Base-by-base conservation (phyloP, 2,329 filamentous ascomycete genomes). In the Aspergillus fumigatiaffinis region DNA sequence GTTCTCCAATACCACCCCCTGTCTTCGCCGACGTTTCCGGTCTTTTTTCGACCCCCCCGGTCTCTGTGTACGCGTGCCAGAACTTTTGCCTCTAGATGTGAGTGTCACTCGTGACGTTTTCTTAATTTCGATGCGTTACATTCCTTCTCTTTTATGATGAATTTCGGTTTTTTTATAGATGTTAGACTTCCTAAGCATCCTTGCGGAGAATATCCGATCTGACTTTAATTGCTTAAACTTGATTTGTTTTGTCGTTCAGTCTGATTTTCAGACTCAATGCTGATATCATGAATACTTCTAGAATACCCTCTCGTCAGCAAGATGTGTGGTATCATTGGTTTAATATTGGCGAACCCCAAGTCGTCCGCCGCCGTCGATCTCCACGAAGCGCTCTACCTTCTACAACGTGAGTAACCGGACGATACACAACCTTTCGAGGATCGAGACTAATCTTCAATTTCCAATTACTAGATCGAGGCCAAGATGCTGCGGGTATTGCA, bases 401-500 rank as follows among this genome's bases (percentile, higher is more conserved):
- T 90, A 9, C 87, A 88, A 71, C 83, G 71, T 74, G 65, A 72
- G 71, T 73, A 50, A 20, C 1, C 63, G n/a, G 23, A 20, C 70
- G 67, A 1, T 12, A n/a, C 3, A 26, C 4, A 35, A 23, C 23
- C 3, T 25, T 21, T 14, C 23, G 10, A 35, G 10, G 12, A 25
- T 25, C 26, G 14, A 67, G 68, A 49, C 68, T 68, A 51, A 68
- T 69, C 46, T 62, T 76, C 62, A 75, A 5, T 57, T 38, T 62
- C 32, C 29, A n/a, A 32, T 42, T 1, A 20, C 54, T 54, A 74
- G 71, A 92, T 72, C 84, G 90, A 68, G 90, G 91, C 53, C 91
- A 95, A 74, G 92, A 96, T 87, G 92, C 92, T 51, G 90, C 87
- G 55, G 92, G 92, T 62, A 93, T 96, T 65, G 86, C 91, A 51